Evolutionary conservation across 2,329 filamentous ascomycete species (phyloP), one percentile per base, ranked within the genome.

Genomic region (Seiridium cupressi): DNA sequence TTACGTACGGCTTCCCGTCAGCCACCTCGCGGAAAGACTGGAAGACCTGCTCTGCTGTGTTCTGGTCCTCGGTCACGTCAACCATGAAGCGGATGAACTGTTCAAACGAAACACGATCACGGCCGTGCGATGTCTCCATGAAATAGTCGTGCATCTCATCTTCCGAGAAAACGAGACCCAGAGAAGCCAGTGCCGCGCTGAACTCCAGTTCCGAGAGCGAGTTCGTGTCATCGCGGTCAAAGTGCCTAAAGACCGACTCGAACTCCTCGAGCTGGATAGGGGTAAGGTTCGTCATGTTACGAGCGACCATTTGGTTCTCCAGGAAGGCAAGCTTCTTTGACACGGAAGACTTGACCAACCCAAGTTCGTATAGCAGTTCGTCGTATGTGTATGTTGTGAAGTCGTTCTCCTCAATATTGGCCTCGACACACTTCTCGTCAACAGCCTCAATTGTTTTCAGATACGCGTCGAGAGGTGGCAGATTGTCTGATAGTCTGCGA

Each of bases 61-160:
- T 97, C 78, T 99, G 95, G 72, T 99, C 95, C 77, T 99, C 95
- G 10, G 95, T 99, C 55, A 97, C 95, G 68, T 96, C 92, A 53
- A 99, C 95, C 95, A 99, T 99, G 82, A 99, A 99, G 44, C 92
- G 89, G 73, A 99, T 99, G 72, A 99, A 99, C 76, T 98, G 94
- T 79, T 99, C 95, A 72, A 99, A 99, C 4, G 91, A 95, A 56
- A 99, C 95, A 65, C 90, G 86, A 74, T 89, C 90, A 65, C 81
- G 85, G 42, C 87, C 92, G 44, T 85, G 87, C 64, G 91, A 93
- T n/a, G 93, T 96, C 58, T 94, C 90, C 55, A 90, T 72, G 76
- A 97, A 99, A 68, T 94, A 94, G 57, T 94, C 89, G 74, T 98
- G 94, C 95, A 98, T 99, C 79, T 99, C 95, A 34, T 94, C 89